phyloP scores from a whole-genome alignment of 768 basidiomycete genomes.

The Peribolospora kevripleyi region DNA sequence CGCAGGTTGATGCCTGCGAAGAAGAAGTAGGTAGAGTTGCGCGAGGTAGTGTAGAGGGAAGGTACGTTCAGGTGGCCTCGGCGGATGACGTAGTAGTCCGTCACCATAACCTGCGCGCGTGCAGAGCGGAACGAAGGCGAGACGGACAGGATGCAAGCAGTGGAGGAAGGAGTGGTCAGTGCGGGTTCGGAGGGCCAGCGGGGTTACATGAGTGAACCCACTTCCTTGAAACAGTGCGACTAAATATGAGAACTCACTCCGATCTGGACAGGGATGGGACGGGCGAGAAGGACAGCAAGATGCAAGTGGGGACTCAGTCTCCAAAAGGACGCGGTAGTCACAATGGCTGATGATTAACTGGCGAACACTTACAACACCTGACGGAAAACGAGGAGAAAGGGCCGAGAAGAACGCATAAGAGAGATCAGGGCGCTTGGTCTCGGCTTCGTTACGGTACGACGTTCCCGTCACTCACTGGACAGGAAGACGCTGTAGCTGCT shows the following conservation, averaged over 20 bases:
- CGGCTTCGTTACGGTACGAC: no score
- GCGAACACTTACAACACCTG: not conserved
- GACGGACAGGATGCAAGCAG: not conserved
- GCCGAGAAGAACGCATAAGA: conserved; percentile 40
- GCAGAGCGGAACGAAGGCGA: no score
- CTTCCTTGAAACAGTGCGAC: no score
- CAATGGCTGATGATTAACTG: not conserved
- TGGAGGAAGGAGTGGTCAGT: no score
- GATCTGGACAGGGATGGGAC: no score
- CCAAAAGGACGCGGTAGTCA: no score
- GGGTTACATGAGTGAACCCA: no score
- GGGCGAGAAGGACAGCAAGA: not conserved
- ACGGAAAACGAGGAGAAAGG: not conserved
- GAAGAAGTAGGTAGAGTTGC: conserved; percentile 35
- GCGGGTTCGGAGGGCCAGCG: no score
- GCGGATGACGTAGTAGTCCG: conserved; percentile 52
- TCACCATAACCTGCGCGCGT: conserved; percentile 27
- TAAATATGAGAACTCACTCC: no score
- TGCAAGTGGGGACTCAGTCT: conserved; percentile 22
- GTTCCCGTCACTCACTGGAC: conserved; percentile 16
- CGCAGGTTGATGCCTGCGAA: conserved; percentile 47
- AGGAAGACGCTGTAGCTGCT: conserved; percentile 61
- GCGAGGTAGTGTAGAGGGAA: conserved; percentile 38
- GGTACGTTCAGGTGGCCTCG: conserved; percentile 43
- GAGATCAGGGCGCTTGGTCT: conserved; percentile 23